phyloP scores from a whole-genome alignment of 805 yeast species.

The Starmerella scarabaei region DNA sequence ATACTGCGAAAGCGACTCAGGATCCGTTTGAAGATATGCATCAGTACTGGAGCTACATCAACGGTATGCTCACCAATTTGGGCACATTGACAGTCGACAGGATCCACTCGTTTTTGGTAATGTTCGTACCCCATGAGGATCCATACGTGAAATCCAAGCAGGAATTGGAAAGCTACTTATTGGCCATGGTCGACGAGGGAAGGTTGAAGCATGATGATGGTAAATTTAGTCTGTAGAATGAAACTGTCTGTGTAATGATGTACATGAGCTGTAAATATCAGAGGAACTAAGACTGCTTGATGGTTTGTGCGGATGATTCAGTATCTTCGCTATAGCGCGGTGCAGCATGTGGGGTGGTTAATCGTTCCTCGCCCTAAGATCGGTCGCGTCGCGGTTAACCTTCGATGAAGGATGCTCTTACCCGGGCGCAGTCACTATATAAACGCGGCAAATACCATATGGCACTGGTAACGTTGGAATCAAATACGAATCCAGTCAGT shows the following conservation, averaged over 20 bases:
- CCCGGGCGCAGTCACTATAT: slow-evolving; percentile 15
- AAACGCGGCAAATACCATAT: slow-evolving; percentile 9
- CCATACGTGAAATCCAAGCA: slow-evolving; percentile 30
- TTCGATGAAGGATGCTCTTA: slow-evolving; percentile 13
- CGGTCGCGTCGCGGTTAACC: not conserved
- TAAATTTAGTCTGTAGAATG: no score
- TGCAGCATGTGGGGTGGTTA: no score
- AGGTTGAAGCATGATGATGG: slow-evolving; percentile 28
- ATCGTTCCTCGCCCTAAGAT: no score
- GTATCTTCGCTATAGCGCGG: no score
- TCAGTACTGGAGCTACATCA: slow-evolving; percentile 37
- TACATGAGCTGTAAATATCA: no score
- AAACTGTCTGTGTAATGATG: not conserved
- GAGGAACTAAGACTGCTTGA: no score
- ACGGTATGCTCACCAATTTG: slow-evolving; percentile 45
- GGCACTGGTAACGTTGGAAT: slow-evolving; percentile 17
- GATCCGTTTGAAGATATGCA: slow-evolving; percentile 27
- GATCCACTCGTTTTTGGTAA: slow-evolving; percentile 41
- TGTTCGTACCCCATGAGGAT: slow-evolving; percentile 43
- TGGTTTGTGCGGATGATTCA: no score
- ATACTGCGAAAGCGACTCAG: not conserved
- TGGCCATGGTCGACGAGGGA: slow-evolving; percentile 34
- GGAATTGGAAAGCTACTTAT: slow-evolving; percentile 34
- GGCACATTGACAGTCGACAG: slow-evolving; percentile 38
- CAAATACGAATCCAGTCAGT: slow-evolving; percentile 1